Evolutionary conservation across 169 alveolate genomes (phyloP).

Genomic region (Plasmodium vivax): DNA sequence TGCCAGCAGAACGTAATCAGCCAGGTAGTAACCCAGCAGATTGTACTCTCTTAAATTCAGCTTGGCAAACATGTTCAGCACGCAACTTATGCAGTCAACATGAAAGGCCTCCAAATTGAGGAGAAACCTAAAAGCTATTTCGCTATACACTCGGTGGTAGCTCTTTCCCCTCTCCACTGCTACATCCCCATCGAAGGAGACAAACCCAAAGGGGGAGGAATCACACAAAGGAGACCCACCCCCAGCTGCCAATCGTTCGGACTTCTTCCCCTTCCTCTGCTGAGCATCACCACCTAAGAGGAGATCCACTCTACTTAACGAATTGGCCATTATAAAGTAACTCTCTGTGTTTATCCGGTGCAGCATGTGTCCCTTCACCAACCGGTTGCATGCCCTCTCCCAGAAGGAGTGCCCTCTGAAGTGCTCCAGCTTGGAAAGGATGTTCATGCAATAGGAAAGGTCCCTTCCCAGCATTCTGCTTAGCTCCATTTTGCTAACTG

Average conservation of each 20-base stretch:
- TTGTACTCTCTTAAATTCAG: conserved; percentile 23
- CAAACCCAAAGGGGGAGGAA: background rate
- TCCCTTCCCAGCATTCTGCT: conserved; percentile 65
- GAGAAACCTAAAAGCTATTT: conserved; percentile 57
- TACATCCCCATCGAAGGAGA: background rate
- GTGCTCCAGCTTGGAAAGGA: conserved; percentile 28
- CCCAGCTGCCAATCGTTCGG: background rate
- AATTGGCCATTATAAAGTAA: conserved; percentile 34
- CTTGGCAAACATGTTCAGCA: conserved; percentile 33
- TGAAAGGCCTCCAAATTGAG: background rate
- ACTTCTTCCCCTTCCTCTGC: background rate
- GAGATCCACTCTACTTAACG: conserved; percentile 16
- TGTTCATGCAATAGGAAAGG: conserved; percentile 65
- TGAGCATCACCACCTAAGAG: background rate
- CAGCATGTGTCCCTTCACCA: conserved; percentile 46
- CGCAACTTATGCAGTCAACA: conserved; percentile 39
- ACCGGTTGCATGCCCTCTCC: conserved; percentile 14
- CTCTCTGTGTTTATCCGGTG: conserved; percentile 38
- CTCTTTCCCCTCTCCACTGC: background rate
- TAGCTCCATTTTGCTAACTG: conserved; percentile 1
- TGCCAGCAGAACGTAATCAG: conserved; percentile 34
- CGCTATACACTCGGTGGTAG: conserved; percentile 25
- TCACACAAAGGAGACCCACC: background rate
- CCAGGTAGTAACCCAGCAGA: conserved; percentile 17
- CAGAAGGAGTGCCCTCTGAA: conserved; percentile 29